Percentiles rank a stretch among this genome's conserved stretches.
Conservation (phyloP, 2,329 filamentous ascomycete genomes). For the Atkinsonella texensis region DNA sequence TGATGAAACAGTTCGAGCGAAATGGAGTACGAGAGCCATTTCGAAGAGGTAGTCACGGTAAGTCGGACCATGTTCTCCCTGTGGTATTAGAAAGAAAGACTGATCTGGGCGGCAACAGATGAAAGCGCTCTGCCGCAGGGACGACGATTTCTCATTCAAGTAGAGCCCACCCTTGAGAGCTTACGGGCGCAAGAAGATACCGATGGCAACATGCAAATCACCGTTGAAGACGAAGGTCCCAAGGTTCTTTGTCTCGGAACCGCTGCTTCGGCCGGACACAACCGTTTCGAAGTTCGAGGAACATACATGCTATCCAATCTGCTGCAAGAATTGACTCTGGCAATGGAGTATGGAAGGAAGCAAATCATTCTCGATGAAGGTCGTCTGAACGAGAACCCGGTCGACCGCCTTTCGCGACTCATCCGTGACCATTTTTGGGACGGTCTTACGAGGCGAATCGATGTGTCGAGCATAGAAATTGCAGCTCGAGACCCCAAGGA, state of each 20-base stretch:
- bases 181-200: conserved; percentile 82
- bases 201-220: conserved; percentile 92
- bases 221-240: conserved; percentile 87
- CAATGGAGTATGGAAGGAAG: conserved; percentile 80
- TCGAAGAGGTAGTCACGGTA: conserved; percentile 48
- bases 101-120: conserved; percentile 38
- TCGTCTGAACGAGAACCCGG: conserved; percentile 88
- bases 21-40: conserved; percentile 41
- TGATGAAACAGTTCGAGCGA: conserved; percentile 41
- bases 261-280: conserved; percentile 72
- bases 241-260: conserved; percentile 84
- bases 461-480: conserved; percentile 74
- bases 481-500: conserved; percentile 89
- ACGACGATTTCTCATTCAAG: conserved; percentile 75
- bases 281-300: conserved; percentile 80
- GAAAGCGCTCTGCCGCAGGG: conserved; percentile 52
- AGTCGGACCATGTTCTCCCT: conserved; percentile 8
- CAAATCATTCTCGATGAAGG: conserved; percentile 86
- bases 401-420: conserved; percentile 72
- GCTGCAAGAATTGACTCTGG: conserved; percentile 84
- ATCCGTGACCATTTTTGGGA: conserved; percentile 92
- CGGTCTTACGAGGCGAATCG: conserved; percentile 77
- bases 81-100: neutral
- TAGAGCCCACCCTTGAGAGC: conserved; percentile 69
- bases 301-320: conserved; percentile 97